Conservation (phyloP, 345 rosid genomes). For the Zanthoxylum bungeanum region DNA sequence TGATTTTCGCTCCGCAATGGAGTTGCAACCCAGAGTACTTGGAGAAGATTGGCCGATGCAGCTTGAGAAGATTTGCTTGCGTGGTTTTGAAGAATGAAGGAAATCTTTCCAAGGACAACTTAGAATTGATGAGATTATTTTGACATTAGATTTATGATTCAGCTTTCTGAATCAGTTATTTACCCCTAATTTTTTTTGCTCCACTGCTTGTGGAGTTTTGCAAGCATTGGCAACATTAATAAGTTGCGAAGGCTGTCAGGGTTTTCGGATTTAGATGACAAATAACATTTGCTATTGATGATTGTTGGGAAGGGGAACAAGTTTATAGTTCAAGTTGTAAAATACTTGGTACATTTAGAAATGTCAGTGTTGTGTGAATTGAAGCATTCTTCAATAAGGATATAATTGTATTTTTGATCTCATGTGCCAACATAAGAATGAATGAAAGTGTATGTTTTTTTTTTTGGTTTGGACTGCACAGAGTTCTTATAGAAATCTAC, state of each 20-base stretch:
- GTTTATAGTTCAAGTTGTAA: conserved; percentile 19
- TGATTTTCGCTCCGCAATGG: conserved; percentile 62
- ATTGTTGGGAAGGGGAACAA: conserved; percentile 13
- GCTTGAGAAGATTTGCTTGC: conserved; percentile 61
- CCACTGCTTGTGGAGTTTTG: not conserved
- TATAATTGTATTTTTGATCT: conserved; percentile 1
- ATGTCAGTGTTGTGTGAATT: conserved; percentile 7
- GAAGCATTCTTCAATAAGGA: conserved; percentile 23
- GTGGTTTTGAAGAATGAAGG: conserved; percentile 36
- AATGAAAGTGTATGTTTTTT: too few relatives aligned
- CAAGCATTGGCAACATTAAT: conserved; percentile 16
- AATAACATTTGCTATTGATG: conserved; percentile 10
- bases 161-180: conserved; percentile 13
- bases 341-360: conserved; percentile 24
- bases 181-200: conserved; percentile 29
- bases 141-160: conserved; percentile 10
- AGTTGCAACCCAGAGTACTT: conserved; percentile 60
- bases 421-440: conserved; percentile 13
- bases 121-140: conserved; percentile 11
- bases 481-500: too few relatives aligned
- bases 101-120: conserved; percentile 13
- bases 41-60: conserved; percentile 70
- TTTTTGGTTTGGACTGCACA: too few relatives aligned
- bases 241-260: conserved; percentile 15
- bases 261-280: conserved; percentile 15